Percentiles rank a stretch among this genome's conserved stretches.
Evolutionary conservation across 768 basidiomycete species (phyloP).

Genomic region (Boletus rubroflammeus): DNA sequence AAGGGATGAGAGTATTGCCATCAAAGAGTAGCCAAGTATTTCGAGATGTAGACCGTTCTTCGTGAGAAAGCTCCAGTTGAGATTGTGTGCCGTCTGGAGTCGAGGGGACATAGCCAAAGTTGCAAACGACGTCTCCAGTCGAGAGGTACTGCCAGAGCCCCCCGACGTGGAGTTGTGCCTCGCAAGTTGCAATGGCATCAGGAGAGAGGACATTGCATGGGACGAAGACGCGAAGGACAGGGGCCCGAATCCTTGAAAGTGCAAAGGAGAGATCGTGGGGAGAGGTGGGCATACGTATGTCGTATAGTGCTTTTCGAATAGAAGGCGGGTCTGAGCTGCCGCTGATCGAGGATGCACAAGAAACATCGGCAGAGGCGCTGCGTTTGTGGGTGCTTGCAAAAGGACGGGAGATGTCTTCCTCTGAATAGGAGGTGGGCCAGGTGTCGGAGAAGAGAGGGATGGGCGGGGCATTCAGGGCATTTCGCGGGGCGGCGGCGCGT

Average conservation of each 20-base stretch:
- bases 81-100: slow-evolving; percentile 27
- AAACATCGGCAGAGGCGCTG: slow-evolving; percentile 42
- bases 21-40: slow-evolving; percentile 73
- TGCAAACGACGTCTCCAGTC: slow-evolving; percentile 73
- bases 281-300: slow-evolving; percentile 24
- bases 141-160: slow-evolving; percentile 77
- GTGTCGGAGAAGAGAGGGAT: slow-evolving; percentile 19
- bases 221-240: slow-evolving; percentile 70
- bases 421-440: slow-evolving; percentile 31
- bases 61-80: slow-evolving; percentile 18
- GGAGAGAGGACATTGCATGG: slow-evolving; percentile 57
- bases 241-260: slow-evolving; percentile 61
- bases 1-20: slow-evolving; percentile 58
- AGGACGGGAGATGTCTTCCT: slow-evolving; percentile 37
- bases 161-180: slow-evolving; percentile 61
- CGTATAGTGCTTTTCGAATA: slow-evolving; percentile 12
- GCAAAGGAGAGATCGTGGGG: slow-evolving; percentile 65
- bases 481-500: slow-evolving; percentile 23
- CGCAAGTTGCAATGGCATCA: slow-evolving; percentile 50
- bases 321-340: slow-evolving; percentile 24
- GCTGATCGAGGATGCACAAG: slow-evolving; percentile 40
- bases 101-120: slow-evolving; percentile 71
- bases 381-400: slow-evolving; percentile 38
- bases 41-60: slow-evolving; percentile 18
- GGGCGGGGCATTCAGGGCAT: neutral